A percentile compares a stretch with the other conserved stretches of the same genome.
phyloP scores from a whole-genome alignment of 768 basidiomycete species.

The Leucocoprinus birnbaumii region DNA sequence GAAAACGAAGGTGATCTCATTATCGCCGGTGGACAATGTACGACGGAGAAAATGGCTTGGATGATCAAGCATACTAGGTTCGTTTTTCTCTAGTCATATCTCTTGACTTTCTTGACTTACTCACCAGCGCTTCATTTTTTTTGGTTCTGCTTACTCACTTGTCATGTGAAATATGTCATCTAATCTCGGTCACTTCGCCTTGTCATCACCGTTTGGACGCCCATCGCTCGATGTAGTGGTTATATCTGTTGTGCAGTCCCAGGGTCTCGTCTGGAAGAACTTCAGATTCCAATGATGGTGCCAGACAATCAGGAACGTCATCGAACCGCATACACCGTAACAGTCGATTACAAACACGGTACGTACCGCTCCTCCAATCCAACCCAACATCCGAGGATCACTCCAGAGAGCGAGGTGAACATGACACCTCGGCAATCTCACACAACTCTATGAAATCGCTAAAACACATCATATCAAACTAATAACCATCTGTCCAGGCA shows the following conservation, averaged over 20 bases:
- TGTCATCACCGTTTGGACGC: background rate
- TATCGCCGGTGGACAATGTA: conserved; percentile 78
- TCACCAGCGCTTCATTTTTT: background rate
- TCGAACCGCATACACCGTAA: conserved; percentile 92
- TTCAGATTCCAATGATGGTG: conserved; percentile 95
- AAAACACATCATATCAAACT: background rate
- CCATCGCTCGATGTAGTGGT: conserved; percentile 50
- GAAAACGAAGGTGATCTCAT: conserved; percentile 99
- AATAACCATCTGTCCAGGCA: conserved; percentile 52
- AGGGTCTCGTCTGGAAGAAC: conserved; percentile 65
- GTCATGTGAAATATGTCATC: background rate
- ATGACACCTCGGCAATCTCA: conserved; percentile 14
- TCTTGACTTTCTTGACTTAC: background rate
- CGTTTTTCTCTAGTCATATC: conserved; percentile 23
- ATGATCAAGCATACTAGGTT: conserved; percentile 96
- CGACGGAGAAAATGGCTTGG: conserved; percentile 99
- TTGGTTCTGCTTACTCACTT: background rate
- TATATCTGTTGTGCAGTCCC: conserved; percentile 92
- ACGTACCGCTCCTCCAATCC: conserved; percentile 19
- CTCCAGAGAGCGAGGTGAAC: no score
- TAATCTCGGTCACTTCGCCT: background rate
- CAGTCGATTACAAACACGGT: conserved; percentile 93
- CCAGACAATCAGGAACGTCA: conserved; percentile 85
- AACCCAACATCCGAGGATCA: conserved; percentile 7
- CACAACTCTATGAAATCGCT: no score